Conservation (phyloP, 176 grass and related monocot species). For the Zizania latifolia region DNA sequence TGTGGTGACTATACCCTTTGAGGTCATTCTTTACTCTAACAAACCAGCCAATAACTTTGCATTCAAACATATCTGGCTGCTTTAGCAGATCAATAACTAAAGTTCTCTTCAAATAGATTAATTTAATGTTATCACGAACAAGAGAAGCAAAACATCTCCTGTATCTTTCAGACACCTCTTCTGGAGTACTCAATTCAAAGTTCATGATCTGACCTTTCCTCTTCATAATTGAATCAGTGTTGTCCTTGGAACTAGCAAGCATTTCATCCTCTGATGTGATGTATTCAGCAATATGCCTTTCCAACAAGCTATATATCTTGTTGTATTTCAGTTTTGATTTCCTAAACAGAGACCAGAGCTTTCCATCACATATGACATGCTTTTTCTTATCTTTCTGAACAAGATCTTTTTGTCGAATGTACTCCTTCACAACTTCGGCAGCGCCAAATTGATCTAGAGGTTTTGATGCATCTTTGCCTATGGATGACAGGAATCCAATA, state of each 20-base stretch:
- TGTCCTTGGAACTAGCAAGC: slow-evolving; percentile 47
- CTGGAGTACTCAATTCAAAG: slow-evolving; percentile 16
- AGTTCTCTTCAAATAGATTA: slow-evolving; percentile 67
- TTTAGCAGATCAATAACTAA: slow-evolving; percentile 69
- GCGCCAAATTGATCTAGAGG: slow-evolving; percentile 59
- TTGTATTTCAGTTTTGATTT: slow-evolving; percentile 56
- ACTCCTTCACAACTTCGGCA: slow-evolving; percentile 56
- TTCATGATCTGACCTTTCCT: slow-evolving; percentile 15
- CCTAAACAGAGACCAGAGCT: slow-evolving; percentile 52
- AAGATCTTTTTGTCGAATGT: slow-evolving; percentile 53
- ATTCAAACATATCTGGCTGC: slow-evolving; percentile 63
- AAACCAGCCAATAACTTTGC: slow-evolving; percentile 76
- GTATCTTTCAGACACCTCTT: slow-evolving; percentile 31
- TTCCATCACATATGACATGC: slow-evolving; percentile 64
- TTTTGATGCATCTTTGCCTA: slow-evolving; percentile 52
- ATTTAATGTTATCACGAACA: slow-evolving; percentile 56
- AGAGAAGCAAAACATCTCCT: slow-evolving; percentile 59
- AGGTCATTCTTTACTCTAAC: slow-evolving; percentile 70
- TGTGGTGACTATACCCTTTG: slow-evolving; percentile 37
- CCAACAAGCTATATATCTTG: slow-evolving; percentile 64
- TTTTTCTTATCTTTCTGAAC: slow-evolving; percentile 53
- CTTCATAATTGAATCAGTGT: slow-evolving; percentile 28
- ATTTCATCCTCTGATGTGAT: slow-evolving; percentile 44
- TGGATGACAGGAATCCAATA: slow-evolving; percentile 61
- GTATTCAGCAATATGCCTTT: slow-evolving; percentile 65